Conservation (phyloP, 1,284 basidiomycete genomes). For the Cutaneotrichosporon mucoides region DNA sequence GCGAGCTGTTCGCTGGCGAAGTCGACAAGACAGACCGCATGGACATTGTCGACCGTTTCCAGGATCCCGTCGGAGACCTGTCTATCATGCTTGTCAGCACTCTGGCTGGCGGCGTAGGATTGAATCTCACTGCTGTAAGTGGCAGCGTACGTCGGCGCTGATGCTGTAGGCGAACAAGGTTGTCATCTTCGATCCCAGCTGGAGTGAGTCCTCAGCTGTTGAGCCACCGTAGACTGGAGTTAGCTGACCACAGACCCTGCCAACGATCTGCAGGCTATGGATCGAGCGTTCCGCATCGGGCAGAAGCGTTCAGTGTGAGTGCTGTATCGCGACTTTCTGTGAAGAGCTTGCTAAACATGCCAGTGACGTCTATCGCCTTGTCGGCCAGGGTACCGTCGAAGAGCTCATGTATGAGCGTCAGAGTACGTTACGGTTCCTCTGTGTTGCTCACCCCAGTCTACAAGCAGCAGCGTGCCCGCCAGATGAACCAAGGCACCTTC, state of each 20-base stretch:
- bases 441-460: constrained; percentile 29
- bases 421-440: constrained; percentile 24
- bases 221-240: constrained; percentile 39
- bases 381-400: constrained; percentile 54
- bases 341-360: constrained; percentile 36
- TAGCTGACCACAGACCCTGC: constrained; percentile 42
- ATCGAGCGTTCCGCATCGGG: constrained; percentile 55
- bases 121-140: constrained; percentile 46
- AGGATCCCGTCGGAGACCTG: constrained; percentile 43
- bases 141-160: neutral
- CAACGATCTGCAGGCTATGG: constrained; percentile 50
- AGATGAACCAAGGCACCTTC: constrained; percentile 46
- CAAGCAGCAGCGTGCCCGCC: constrained; percentile 40
- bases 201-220: constrained; percentile 35
- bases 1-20: constrained; percentile 49
- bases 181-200: constrained; percentile 51
- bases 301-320: constrained; percentile 53
- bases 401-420: constrained; percentile 51
- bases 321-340: constrained; percentile 11
- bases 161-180: constrained; percentile 48
- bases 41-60: constrained; percentile 52
- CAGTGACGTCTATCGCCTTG: constrained; percentile 53
- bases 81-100: constrained; percentile 50
- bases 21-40: constrained; percentile 45
- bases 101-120: constrained; percentile 41